Evolutionary conservation across 345 rosid genomes (phyloP), one percentile per base, ranked within the genome.

Genomic region (Citrus sp.): DNA sequence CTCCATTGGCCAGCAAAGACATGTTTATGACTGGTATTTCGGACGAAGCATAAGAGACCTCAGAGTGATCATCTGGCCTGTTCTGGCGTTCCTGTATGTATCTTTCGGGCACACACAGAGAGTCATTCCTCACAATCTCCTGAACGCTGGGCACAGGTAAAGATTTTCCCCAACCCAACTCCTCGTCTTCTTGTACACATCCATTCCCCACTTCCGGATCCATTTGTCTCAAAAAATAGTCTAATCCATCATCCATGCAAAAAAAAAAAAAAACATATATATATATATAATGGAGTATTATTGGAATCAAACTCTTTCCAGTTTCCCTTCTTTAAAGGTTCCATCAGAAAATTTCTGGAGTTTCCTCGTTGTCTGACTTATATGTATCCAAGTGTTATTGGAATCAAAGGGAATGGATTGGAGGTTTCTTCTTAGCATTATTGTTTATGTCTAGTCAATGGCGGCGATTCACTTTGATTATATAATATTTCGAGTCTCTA

Each of bases 1-100:
- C 78, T 9, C 80, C 85, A 40, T 49, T 42, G 37, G 76, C 76
- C 22, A 82, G 78, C 78, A 75, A 72, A 8, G 84, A 80, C 69
- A 80, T 66, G 7, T 74, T 73, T 22, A 85, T 80, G 75, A 83
- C 64, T 9, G 83, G 73, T n/a, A 80, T 67, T 40, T 62, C 65
- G 1, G 54, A 38, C 19, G 78, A 51, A 76, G 58, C 46, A 2
- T 19, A 59, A 4, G 66, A 76, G 35, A 72, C 25, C 38, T 35
- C 30, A 28, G 81, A n/a, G 40, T 67, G 54, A 8, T 68, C 3
- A 27, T 8, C 35, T 32, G 79, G 79, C 74, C 79, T 80, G 35
- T 80, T 56, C 40, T 68, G 38, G 9, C 1, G 37, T 68, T 73
- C 81, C 60, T 67, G 74, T 49, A 77, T 38, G 70, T 80, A 80